A percentile compares a stretch with the other conserved stretches of the same genome.
These are phyloP conservation scores for Erodium maritimum DNA, from an alignment of 345 rosid genomes.

Conservation along the genomic window DNA sequence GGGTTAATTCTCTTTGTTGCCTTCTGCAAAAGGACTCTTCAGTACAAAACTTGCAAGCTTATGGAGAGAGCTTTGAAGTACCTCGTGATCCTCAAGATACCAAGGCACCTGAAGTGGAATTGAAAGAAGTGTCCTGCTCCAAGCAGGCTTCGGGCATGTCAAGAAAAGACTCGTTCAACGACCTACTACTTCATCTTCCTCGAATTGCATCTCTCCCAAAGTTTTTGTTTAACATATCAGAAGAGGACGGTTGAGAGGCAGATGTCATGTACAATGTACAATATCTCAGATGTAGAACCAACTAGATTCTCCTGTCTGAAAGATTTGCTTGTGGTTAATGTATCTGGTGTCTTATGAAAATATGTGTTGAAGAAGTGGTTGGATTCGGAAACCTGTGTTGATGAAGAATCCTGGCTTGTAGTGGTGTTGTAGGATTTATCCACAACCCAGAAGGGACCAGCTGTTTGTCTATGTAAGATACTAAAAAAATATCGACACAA, in stretches of 20 bases:
- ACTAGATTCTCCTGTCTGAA: background rate
- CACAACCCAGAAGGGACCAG: no score
- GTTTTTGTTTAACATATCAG: slow-evolving; percentile 25
- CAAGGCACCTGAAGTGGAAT: background rate
- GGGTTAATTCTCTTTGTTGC: slow-evolving; percentile 50
- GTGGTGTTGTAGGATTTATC: no score
- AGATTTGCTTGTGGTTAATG: background rate
- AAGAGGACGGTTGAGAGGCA: slow-evolving; percentile 22
- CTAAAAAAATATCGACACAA: no score
- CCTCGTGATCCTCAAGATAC: slow-evolving; percentile 4
- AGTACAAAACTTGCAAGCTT: slow-evolving; percentile 14
- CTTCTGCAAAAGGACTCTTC: slow-evolving; percentile 44
- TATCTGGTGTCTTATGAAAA: no score
- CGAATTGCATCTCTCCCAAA: slow-evolving; percentile 52
- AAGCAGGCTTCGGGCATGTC: slow-evolving; percentile 26
- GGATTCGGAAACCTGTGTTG: background rate
- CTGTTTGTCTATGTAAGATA: no score
- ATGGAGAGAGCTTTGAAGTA: slow-evolving; percentile 10
- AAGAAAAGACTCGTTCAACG: slow-evolving; percentile 50
- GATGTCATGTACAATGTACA: slow-evolving; percentile 9
- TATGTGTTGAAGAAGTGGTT: background rate
- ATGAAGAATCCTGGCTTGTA: background rate
- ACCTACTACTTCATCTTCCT: slow-evolving; percentile 53
- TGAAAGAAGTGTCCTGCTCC: slow-evolving; percentile 13
- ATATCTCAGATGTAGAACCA: background rate